These are phyloP conservation scores for Paraphoma sp. DNA, from an alignment of 2,329 filamentous ascomycete genomes.

Conservation along the genomic window DNA sequence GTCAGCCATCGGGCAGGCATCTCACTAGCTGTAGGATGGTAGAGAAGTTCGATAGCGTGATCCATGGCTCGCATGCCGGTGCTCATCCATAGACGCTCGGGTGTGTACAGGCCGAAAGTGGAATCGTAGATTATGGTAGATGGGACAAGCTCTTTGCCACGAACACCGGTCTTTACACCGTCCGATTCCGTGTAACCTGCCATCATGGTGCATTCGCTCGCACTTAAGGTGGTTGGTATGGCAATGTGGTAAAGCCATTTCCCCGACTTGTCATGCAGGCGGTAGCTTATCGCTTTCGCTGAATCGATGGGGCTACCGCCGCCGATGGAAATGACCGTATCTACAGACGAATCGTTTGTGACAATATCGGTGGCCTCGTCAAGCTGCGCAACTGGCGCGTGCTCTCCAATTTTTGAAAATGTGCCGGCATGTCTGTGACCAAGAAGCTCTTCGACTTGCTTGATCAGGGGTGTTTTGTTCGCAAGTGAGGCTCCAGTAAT, in stretches of 20 bases:
- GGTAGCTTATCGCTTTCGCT: conserved; percentile 47
- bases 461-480: conserved; percentile 60
- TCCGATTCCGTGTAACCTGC: conserved; percentile 59
- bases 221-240: conserved; percentile 52
- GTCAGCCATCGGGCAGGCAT: conserved; percentile 57
- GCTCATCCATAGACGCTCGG: conserved; percentile 56
- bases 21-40: conserved; percentile 60
- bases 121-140: conserved; percentile 62
- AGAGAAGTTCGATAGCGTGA: conserved; percentile 62
- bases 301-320: conserved; percentile 63
- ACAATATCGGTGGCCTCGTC: conserved; percentile 60
- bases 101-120: conserved; percentile 59
- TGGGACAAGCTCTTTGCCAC: conserved; percentile 51
- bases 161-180: conserved; percentile 59
- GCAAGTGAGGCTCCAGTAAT: conserved; percentile 62
- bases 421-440: conserved; percentile 59
- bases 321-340: conserved; percentile 63
- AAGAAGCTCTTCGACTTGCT: conserved; percentile 58
- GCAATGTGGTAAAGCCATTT: conserved; percentile 48
- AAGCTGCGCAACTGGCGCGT: conserved; percentile 62
- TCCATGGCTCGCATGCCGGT: conserved; percentile 63
- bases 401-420: conserved; percentile 62
- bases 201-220: conserved; percentile 61
- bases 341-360: conserved; percentile 53
- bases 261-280: conserved; percentile 41